These are phyloP conservation scores for Lolium rigidum DNA, from an alignment of 176 grass and related monocot genomes.

Conservation along the genomic window DNA sequence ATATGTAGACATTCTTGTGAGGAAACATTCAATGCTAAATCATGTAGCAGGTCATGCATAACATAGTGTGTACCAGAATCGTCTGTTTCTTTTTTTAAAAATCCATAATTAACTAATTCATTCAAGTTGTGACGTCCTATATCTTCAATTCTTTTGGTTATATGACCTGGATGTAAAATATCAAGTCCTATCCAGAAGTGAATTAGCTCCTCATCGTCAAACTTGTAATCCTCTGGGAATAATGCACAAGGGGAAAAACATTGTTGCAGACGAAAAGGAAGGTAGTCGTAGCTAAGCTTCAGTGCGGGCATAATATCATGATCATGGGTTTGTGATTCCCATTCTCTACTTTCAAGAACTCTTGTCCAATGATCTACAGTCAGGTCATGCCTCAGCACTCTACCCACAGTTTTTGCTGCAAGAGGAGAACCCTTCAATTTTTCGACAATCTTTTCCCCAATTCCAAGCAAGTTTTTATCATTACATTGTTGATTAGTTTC, in stretches of 20 bases:
- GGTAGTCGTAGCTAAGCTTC: conserved; percentile 38
- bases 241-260: conserved; percentile 37
- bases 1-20: background rate
- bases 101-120: background rate
- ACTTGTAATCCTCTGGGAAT: conserved; percentile 35
- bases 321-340: background rate
- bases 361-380: background rate
- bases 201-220: conserved; percentile 1
- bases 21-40: conserved; percentile 12
- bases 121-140: background rate
- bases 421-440: conserved; percentile 37
- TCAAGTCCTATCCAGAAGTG: conserved; percentile 41
- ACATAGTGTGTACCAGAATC: conserved; percentile 11
- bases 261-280: conserved; percentile 36
- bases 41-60: conserved; percentile 14
- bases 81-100: background rate
- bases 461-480: background rate
- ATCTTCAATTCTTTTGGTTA: conserved; percentile 2
- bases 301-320: conserved; percentile 39
- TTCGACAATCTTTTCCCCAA: background rate
- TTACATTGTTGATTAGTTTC: background rate
- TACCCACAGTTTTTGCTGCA: conserved; percentile 38
- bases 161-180: background rate
- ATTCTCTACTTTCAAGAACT: conserved; percentile 34
- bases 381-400: background rate